Percentiles rank a stretch among this genome's conserved stretches.
Evolutionary conservation across 2,329 filamentous ascomycete genomes (phyloP).

Genomic region (Paecilomyces dactylethromorphus): DNA sequence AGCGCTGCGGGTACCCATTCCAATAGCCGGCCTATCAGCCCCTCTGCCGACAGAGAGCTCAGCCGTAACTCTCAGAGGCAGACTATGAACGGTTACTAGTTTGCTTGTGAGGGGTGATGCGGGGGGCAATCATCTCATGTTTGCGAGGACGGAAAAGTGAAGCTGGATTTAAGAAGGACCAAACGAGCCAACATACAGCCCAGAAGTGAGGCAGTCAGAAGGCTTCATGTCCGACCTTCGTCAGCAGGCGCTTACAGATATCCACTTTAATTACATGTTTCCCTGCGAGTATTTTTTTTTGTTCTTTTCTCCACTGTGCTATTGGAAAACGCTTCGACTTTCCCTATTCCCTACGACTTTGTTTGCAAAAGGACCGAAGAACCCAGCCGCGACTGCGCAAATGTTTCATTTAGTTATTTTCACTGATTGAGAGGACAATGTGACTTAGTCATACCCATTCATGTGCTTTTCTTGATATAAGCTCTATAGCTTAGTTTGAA

Average conservation of each 20-base stretch:
- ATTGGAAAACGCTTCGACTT: constrained; percentile 15
- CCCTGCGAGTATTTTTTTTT: constrained; percentile 14
- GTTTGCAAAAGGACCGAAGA: constrained; percentile 15
- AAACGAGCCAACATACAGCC: neutral
- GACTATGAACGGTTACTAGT: constrained; percentile 98
- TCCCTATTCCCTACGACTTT: constrained; percentile 20
- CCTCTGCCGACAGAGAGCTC: constrained; percentile 86
- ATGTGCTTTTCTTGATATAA: neutral
- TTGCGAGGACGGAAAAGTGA: constrained; percentile 9
- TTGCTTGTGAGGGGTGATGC: constrained; percentile 1
- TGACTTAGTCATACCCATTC: neutral
- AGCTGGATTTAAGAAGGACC: constrained; percentile 10
- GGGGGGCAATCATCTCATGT: neutral
- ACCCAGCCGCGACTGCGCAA: constrained; percentile 20
- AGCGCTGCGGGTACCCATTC: constrained; percentile 68
- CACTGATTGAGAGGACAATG: constrained; percentile 34
- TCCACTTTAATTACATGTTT: constrained; percentile 28
- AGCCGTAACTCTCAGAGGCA: constrained; percentile 95
- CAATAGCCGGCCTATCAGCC: constrained; percentile 88
- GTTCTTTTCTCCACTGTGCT: constrained; percentile 11
- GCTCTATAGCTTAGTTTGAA: neutral
- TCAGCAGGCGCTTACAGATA: constrained; percentile 32
- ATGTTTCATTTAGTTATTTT: constrained; percentile 30
- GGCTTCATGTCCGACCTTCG: constrained; percentile 22
- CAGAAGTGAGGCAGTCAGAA: constrained; percentile 12